Evolutionary conservation across 2,329 filamentous ascomycete genomes (phyloP), one percentile per base, ranked within the genome.

Genomic region (Ophiostoma perfectum): DNA sequence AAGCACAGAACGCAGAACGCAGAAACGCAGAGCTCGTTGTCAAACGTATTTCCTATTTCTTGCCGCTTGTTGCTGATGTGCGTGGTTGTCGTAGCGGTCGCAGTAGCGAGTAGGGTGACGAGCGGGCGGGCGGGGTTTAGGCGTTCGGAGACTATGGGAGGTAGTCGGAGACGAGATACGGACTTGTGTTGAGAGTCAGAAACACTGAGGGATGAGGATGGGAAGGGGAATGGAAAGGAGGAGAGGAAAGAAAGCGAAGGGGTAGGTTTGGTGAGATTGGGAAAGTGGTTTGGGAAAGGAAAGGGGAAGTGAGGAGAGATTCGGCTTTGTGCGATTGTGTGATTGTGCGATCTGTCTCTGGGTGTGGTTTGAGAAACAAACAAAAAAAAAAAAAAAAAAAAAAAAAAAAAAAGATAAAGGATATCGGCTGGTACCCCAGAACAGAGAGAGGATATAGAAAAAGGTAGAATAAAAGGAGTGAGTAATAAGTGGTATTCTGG

Each of bases 301-400:
- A 44, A 63, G 60, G 60, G 39, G 60, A 44, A 12, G 60, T 42
- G 38, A 63, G 39, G 60, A 63, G 60, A 27, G 18, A 49, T 49
- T 63, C 39, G 60, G 60, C 60, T 63, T 41, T 27, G 60, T 63
- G 60, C 39, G 60, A 63, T 63, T 63, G 60, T 63, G 60, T 42
- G 39, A 42, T 63, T 63, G 60, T 63, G 60, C 60, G 60, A 63
- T 63, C 60, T 63, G 60, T 42, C 60, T 63, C 36, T 38, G 27
- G 39, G 42, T 64, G 6, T 27, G 66, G 55, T 44, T 55, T n/a
- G 39, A 42, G 55, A 49, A 64, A 67, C 58, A 27, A 60, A 44
- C 45, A 14, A 45, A 4, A 38, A 16, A 44, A 45, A 16, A 60
- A 27, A 18, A 47, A 63, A 18, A 66, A 47, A 63, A 18, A 66